Conservation (phyloP, 2,329 filamentous ascomycete species). For the Xylariaceae sp. region DNA sequence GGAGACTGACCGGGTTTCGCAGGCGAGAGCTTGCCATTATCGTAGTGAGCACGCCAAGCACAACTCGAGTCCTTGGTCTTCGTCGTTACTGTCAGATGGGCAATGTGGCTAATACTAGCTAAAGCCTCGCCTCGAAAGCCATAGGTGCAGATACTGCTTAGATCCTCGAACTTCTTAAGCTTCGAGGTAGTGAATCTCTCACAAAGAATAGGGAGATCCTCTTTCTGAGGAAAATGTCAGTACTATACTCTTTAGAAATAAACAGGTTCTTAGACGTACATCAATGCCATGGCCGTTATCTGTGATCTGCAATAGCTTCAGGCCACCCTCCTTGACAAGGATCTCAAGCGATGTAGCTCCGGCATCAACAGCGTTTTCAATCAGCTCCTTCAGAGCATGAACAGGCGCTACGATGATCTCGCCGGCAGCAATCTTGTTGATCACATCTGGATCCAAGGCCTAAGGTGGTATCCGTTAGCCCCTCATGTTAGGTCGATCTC, state of each 20-base stretch:
- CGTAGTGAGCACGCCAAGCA: slow-evolving; percentile 86
- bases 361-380: slow-evolving; percentile 97
- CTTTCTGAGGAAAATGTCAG: slow-evolving; percentile 55
- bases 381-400: slow-evolving; percentile 90
- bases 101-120: slow-evolving; percentile 97
- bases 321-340: slow-evolving; percentile 85
- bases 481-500: not conserved
- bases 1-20: slow-evolving; percentile 81
- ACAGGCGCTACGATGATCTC: slow-evolving; percentile 98
- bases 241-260: not conserved
- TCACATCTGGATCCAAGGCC: slow-evolving; percentile 84
- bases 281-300: slow-evolving; percentile 96
- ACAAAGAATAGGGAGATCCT: slow-evolving; percentile 86
- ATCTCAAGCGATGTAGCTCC: slow-evolving; percentile 88
- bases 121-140: slow-evolving; percentile 96
- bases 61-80: slow-evolving; percentile 82
- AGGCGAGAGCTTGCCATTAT: slow-evolving; percentile 73
- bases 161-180: slow-evolving; percentile 85
- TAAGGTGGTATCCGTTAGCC: slow-evolving; percentile 35
- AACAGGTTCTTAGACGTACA: slow-evolving; percentile 44
- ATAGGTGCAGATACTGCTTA: slow-evolving; percentile 86
- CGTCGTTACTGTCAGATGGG: slow-evolving; percentile 90
- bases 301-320: slow-evolving; percentile 93
- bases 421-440: slow-evolving; percentile 97
- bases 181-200: slow-evolving; percentile 97